A percentile compares a stretch with the other conserved stretches of the same genome.
phyloP scores from a whole-genome alignment of 208 protist genomes.

The Leishmania aethiopica region DNA sequence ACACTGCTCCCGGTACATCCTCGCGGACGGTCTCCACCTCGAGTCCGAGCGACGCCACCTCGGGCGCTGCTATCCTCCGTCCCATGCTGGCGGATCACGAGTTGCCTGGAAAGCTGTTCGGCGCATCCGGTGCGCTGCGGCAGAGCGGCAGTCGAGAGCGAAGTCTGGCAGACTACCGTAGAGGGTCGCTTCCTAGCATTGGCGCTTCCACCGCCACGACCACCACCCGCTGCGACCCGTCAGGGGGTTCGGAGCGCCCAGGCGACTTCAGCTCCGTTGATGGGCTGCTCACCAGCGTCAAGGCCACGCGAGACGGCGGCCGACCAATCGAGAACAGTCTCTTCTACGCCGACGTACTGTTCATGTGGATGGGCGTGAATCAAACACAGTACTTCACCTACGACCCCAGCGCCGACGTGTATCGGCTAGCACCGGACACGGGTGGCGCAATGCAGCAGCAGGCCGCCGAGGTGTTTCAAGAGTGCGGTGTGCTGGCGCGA shows the following conservation, averaged over 20 bases:
- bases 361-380: slow-evolving; percentile 69
- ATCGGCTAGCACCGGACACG: slow-evolving; percentile 27
- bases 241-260: background rate
- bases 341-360: slow-evolving; percentile 62
- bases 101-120: slow-evolving; percentile 24
- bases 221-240: background rate
- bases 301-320: background rate
- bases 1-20: background rate
- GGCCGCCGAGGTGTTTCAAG: slow-evolving; percentile 38
- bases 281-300: background rate
- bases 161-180: background rate
- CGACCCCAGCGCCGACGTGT: slow-evolving; percentile 26
- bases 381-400: slow-evolving; percentile 49
- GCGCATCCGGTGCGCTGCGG: background rate
- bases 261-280: background rate
- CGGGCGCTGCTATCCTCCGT: background rate
- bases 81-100: slow-evolving; percentile 10
- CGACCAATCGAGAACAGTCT: slow-evolving; percentile 33
- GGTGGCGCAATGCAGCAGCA: slow-evolving; percentile 39
- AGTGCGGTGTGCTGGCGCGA: slow-evolving; percentile 46
- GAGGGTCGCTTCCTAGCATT: slow-evolving; percentile 17
- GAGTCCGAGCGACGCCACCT: background rate
- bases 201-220: background rate
- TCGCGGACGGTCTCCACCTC: background rate
- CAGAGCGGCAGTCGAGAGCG: slow-evolving; percentile 9